phyloP scores from a whole-genome alignment of 108 stramenopile genomes.

The Mayamaea pseudoterrestris region DNA sequence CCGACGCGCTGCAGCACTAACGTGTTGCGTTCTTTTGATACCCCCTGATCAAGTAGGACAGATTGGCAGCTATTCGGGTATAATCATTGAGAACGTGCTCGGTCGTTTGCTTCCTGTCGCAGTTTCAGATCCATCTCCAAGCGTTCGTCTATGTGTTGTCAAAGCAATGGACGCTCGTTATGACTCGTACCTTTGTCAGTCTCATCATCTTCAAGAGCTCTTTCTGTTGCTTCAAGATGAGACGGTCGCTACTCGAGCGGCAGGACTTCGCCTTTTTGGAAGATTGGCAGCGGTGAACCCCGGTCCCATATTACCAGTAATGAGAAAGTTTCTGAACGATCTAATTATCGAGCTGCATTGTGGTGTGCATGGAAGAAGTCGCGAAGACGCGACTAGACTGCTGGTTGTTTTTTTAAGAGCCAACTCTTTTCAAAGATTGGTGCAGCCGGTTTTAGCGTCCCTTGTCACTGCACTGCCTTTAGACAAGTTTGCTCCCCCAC shows the following conservation, averaged over 20 bases:
- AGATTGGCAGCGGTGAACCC: conserved; percentile 79
- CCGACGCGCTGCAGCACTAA: conserved; percentile 66
- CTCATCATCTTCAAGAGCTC: conserved; percentile 67
- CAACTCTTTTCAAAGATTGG: conserved; percentile 55
- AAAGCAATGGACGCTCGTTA: conserved; percentile 72
- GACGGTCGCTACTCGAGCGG: conserved; percentile 58
- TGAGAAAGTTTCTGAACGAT: conserved; percentile 58
- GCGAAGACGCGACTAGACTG: conserved; percentile 71
- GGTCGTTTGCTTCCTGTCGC: conserved; percentile 61
- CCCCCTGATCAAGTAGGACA: conserved; percentile 27
- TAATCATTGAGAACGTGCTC: conserved; percentile 75
- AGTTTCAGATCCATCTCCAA: conserved; percentile 74
- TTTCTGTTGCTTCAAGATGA: conserved; percentile 88
- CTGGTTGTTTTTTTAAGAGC: conserved; percentile 65
- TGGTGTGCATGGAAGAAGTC: conserved; percentile 56
- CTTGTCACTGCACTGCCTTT: conserved; percentile 60
- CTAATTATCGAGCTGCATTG: conserved; percentile 69
- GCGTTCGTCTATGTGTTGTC: conserved; percentile 79
- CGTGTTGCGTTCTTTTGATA: conserved; percentile 72
- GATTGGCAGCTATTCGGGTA: conserved; percentile 42
- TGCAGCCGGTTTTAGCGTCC: conserved; percentile 60
- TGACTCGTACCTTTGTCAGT: conserved; percentile 74
- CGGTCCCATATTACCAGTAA: conserved; percentile 63
- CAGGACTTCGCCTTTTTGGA: conserved; percentile 74
- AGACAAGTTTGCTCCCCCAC: conserved; percentile 45